Base-by-base conservation (phyloP, 2,329 filamentous ascomycete genomes). In the Sarocladium oryzae region DNA sequence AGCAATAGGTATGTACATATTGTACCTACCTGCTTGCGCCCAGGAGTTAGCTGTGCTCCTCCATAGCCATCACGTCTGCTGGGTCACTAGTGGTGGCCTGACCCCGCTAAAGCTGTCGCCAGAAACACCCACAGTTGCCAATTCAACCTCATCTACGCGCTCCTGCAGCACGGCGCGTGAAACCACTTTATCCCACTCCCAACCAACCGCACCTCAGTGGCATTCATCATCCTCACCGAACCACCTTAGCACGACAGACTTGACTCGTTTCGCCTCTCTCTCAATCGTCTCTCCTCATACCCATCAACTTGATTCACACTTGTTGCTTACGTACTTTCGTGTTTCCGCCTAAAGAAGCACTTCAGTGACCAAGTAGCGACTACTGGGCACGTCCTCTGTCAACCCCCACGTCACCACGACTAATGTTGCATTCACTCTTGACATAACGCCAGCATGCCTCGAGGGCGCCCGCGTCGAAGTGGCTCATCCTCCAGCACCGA, bases 401-500 rank as follows among this genome's bases (percentile, higher is more conserved):
- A 9, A 40, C n/a, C 40, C 40, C 40, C 40, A 43, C 40, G 40
- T 28, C 15, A 13, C n/a, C 40, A 23, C 11, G 8, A 26, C 40
- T 23, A 21, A 48, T 48, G 43, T 18, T 18, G 5, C 3, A 3
- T 16, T 4, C 20, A 21, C 43, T 20, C 7, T 43, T n/a, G 3
- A 32, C 18, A 48, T 48, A 48, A 18, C 24, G 26, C n/a, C 40
- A 43, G 13, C 24, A 48, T 48, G 43, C 11, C 43, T 33, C 24
- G 43, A 48, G 43, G 43, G 43, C 43, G 43, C 18, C 24, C 16
- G 28, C 46, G 55, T 53, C 70, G 75, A 28, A 67, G 68, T 40
- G 62, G 62, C 26, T 76, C 75, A 28, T 66, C 68, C 49, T 75
- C 75, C 20, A 76, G 71, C 28, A 69, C 71, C 38, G 70, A 69